phyloP scores from a whole-genome alignment of 306 rosid genomes.

The Fragaria ananassa region DNA sequence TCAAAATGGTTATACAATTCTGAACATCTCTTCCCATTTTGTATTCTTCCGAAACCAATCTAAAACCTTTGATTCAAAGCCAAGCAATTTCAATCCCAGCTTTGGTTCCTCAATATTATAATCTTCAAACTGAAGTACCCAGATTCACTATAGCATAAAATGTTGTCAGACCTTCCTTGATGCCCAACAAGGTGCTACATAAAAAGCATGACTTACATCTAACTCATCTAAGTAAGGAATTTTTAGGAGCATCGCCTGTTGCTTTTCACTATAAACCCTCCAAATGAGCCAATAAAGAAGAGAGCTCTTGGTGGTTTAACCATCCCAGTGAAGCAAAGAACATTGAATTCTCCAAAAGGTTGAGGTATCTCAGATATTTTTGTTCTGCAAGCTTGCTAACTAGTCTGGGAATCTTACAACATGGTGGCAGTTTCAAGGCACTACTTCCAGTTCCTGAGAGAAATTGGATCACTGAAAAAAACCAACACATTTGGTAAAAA shows the following conservation, averaged over 20 bases:
- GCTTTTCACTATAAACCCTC: not conserved
- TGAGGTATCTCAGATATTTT: not conserved
- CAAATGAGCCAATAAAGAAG: not conserved
- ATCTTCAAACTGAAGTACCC: not conserved
- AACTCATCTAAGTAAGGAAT: not conserved
- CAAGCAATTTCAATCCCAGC: not conserved
- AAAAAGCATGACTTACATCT: not conserved
- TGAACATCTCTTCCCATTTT: not conserved
- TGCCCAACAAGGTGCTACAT: not conserved
- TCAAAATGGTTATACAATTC: not conserved
- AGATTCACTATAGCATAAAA: not conserved
- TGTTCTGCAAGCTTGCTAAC: not conserved
- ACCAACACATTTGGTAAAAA: not conserved
- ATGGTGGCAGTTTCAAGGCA: not conserved
- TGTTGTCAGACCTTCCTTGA: not conserved
- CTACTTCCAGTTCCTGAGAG: not conserved
- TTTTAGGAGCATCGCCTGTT: not conserved
- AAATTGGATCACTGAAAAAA: not conserved
- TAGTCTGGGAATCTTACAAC: not conserved
- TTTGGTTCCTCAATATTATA: not conserved
- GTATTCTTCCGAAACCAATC: not conserved
- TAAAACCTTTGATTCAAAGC: not conserved
- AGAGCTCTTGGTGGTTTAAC: not conserved
- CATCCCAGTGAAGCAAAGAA: slow-evolving; percentile 1
- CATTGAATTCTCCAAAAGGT: not conserved